Evolutionary conservation across 306 rosid species (phyloP).

Genomic region (Gynostemma pentaphyllum): DNA sequence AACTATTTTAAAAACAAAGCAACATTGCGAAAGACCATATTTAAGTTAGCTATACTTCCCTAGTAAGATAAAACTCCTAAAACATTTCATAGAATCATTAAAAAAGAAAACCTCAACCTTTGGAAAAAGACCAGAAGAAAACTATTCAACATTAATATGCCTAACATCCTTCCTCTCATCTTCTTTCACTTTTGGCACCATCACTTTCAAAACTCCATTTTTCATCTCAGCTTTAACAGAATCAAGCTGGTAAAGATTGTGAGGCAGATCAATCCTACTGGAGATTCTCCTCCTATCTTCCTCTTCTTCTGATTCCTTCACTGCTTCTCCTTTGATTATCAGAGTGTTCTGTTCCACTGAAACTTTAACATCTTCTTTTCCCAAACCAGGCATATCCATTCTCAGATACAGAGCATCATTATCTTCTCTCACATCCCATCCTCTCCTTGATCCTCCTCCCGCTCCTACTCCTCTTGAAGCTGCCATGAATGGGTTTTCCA

Average conservation of each 20-base stretch:
- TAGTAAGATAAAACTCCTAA: too few species aligned
- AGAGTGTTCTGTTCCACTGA: constrained; percentile 58
- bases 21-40: too few species aligned
- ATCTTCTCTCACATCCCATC: constrained; percentile 58
- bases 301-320: constrained; percentile 26
- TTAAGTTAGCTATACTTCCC: too few species aligned
- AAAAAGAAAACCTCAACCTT: not conserved
- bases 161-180: constrained; percentile 44
- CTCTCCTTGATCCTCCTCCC: constrained; percentile 46
- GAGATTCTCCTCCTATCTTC: constrained; percentile 27
- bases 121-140: not conserved
- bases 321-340: constrained; percentile 42
- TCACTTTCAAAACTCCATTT: constrained; percentile 58
- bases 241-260: constrained; percentile 32
- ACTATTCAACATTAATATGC: constrained; percentile 26
- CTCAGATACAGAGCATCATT: constrained; percentile 36
- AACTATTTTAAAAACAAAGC: too few species aligned
- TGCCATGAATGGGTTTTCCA: constrained; percentile 45
- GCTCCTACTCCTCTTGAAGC: constrained; percentile 41
- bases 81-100: not conserved
- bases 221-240: constrained; percentile 74
- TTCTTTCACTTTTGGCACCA: constrained; percentile 44
- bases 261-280: constrained; percentile 51
- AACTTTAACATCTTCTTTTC: constrained; percentile 56
- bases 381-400: constrained; percentile 70